Percentiles rank a stretch among this genome's conserved stretches.
phyloP scores from a whole-genome alignment of 2,329 filamentous ascomycete species.

The Aureobasidium sp. region DNA sequence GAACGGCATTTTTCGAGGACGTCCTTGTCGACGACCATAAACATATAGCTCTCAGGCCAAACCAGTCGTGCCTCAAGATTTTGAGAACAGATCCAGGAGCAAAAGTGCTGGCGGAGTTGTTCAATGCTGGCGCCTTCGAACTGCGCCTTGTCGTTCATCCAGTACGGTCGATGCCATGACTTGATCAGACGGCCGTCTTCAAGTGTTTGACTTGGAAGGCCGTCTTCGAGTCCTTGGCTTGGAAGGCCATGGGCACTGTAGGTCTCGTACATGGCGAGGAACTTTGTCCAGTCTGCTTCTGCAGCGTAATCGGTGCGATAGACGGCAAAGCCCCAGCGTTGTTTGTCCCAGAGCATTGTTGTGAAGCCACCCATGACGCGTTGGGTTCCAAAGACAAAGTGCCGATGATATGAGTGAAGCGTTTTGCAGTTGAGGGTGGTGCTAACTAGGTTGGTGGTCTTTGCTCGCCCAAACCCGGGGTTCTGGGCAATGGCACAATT shows the following conservation, averaged over 20 bases:
- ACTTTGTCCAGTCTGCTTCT: neutral
- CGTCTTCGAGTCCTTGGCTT: neutral
- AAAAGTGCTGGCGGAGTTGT: neutral
- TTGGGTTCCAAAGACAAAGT: too few species aligned
- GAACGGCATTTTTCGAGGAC: too few species aligned
- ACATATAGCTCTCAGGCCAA: too few species aligned
- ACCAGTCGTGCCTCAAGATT: too few species aligned
- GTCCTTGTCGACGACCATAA: too few species aligned
- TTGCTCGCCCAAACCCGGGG: neutral
- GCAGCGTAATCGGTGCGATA: neutral
- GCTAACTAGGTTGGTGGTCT: neutral
- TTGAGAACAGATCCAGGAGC: too few species aligned
- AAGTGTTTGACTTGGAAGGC: neutral
- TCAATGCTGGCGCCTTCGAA: neutral
- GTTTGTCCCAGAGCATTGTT: neutral
- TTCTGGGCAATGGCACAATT: neutral
- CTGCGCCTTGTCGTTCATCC: neutral
- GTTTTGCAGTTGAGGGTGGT: neutral
- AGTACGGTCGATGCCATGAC: neutral
- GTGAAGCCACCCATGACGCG: neutral
- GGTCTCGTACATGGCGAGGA: neutral
- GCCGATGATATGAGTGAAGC: too few species aligned
- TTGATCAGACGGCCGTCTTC: neutral
- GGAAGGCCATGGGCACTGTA: neutral
- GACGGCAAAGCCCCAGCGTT: neutral